A percentile compares a stretch with the other conserved stretches of the same genome.
These are phyloP conservation scores for Salix viminalis DNA, from an alignment of 345 rosid species.

Conservation along the genomic window DNA sequence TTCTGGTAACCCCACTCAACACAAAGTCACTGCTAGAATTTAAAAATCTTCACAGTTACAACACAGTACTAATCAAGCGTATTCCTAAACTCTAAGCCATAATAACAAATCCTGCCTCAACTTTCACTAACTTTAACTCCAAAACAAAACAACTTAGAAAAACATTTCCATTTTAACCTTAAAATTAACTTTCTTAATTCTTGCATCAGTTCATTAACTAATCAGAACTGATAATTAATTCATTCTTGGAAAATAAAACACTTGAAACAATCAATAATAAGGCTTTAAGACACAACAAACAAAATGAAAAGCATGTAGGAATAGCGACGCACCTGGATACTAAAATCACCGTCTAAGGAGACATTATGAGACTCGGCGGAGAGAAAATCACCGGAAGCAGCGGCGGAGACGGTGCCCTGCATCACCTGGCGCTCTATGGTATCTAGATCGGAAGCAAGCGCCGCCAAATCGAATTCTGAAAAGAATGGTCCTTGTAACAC, in stretches of 20 bases:
- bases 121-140: background rate
- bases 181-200: background rate
- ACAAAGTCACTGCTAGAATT: background rate
- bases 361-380: conserved; percentile 90
- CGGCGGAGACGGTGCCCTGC: conserved; percentile 38
- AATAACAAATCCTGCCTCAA: background rate
- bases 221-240: background rate
- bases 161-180: background rate
- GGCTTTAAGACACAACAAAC: background rate
- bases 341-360: conserved; percentile 88
- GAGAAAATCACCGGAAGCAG: conserved; percentile 70
- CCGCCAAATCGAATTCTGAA: conserved; percentile 91
- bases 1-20: background rate
- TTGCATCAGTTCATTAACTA: background rate
- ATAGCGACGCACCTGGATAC: conserved; percentile 62
- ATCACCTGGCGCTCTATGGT: conserved; percentile 74
- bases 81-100: background rate
- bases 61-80: background rate
- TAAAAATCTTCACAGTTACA: background rate
- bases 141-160: background rate
- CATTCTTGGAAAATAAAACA: too few species aligned
- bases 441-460: conserved; percentile 91
- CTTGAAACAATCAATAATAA: background rate
- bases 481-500: conserved; percentile 94
- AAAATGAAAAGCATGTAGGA: background rate